These are phyloP conservation scores for Xylariaceae sp. DNA, from an alignment of 2,329 filamentous ascomycete genomes.

Conservation along the genomic window DNA sequence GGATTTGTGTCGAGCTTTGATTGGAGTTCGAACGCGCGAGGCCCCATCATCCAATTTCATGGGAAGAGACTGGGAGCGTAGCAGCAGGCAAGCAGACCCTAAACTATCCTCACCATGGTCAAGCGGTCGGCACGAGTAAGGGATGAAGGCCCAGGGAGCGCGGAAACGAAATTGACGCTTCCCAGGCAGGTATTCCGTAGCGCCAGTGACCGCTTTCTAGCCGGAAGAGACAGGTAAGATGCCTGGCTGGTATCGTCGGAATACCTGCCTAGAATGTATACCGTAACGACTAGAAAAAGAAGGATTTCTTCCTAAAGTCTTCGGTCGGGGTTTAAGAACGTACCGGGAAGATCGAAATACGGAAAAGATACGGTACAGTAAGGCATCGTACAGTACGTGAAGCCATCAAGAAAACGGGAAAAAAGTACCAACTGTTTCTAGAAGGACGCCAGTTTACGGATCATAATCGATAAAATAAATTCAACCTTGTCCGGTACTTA, in stretches of 20 bases:
- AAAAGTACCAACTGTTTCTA: background rate
- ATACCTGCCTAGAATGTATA: no score
- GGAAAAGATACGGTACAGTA: background rate
- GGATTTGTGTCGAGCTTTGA: constrained; percentile 25
- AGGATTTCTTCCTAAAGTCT: background rate
- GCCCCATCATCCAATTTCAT: constrained; percentile 24
- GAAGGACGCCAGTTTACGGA: background rate
- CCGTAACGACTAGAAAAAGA: background rate
- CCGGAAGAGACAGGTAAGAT: background rate
- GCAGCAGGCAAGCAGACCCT: constrained; percentile 11
- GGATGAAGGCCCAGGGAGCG: constrained; percentile 7
- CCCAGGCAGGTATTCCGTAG: background rate
- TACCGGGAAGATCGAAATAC: no score
- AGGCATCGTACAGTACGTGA: background rate
- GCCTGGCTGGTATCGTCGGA: no score
- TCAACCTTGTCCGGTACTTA: no score
- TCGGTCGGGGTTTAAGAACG: no score
- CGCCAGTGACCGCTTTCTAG: background rate
- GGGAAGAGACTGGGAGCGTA: background rate
- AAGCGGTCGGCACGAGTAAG: constrained; percentile 15
- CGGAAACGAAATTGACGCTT: background rate
- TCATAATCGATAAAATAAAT: background rate
- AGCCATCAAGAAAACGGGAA: no score
- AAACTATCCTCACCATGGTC: constrained; percentile 17
- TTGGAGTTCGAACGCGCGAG: constrained; percentile 22